Evolutionary conservation across 139 green algal genomes (phyloP).

Genomic region (Astrephomene gubernaculifera): DNA sequence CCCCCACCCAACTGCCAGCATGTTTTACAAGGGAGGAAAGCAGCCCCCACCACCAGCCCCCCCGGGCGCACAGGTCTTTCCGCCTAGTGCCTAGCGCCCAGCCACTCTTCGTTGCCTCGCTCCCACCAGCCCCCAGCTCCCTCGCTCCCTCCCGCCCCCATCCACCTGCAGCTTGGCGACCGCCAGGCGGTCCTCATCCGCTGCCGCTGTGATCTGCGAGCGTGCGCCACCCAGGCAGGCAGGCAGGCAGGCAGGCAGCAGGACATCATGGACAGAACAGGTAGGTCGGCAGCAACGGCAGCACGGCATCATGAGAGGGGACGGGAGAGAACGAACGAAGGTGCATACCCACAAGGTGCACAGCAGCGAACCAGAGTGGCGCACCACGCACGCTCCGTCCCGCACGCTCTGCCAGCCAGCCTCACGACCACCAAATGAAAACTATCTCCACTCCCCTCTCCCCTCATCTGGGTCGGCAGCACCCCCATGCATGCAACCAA

Average conservation of each 20-base stretch:
- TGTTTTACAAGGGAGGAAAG: background rate
- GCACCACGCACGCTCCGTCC: too few species aligned
- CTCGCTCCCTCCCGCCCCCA: too few species aligned
- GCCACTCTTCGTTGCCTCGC: background rate
- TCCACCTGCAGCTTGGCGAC: slow-evolving; percentile 28
- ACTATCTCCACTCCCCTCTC: too few species aligned
- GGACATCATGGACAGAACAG: too few species aligned
- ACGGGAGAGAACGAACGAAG: too few species aligned
- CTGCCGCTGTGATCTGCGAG: slow-evolving; percentile 18
- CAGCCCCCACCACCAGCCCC: background rate
- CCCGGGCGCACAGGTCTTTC: too few species aligned
- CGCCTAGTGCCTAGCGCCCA: background rate
- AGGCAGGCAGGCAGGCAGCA: too few species aligned
- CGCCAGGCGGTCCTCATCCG: slow-evolving; percentile 14
- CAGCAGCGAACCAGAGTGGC: background rate
- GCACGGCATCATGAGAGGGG: too few species aligned
- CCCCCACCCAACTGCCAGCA: background rate
- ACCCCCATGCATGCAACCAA: background rate
- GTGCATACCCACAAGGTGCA: background rate
- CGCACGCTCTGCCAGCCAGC: too few species aligned
- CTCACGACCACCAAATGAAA: too few species aligned
- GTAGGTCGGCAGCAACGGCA: too few species aligned
- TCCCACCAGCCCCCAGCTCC: background rate
- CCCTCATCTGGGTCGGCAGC: background rate
- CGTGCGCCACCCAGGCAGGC: too few species aligned